Evolutionary conservation across 2,329 filamentous ascomycete genomes (phyloP), one percentile per base, ranked within the genome.

Genomic region (Akanthomyces dipterigenus): DNA sequence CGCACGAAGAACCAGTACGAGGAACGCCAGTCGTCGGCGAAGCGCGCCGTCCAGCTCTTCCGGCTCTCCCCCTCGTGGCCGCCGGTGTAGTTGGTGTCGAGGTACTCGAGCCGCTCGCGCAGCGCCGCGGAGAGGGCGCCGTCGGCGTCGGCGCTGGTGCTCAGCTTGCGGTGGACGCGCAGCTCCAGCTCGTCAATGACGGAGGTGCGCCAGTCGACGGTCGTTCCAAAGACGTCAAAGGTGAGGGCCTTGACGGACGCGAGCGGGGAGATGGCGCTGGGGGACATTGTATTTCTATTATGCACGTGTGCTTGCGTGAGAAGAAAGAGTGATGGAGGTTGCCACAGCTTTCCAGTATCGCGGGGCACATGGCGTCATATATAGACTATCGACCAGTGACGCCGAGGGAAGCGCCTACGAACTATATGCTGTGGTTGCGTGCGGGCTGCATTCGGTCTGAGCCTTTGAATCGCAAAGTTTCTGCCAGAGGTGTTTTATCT

Each of bases 181-280:
- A 77, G 69, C 26, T 75, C 71, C 53, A 95, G 80, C 59, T 84
- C 82, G 9, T 79, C 75, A 16, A 80, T 83, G 22, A 95, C 84
- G 2, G 85, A 84, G 43, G 78, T 78, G 61, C 89, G 87, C 89
- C 90, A 93, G 77, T 93, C 82, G 50, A 95, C 90, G 64, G 88
- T 85, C 1, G 91, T 95, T 66, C 89, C 89, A 72, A 93, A 92
- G 67, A 91, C 83, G 74, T 92, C 89, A 69, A 91, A 91, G 59
- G 87, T 80, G 38, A 92, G 77, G 8, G 83, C 88, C 65, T 85
- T 84, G 64, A 83, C 67, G 31, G 68, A 63, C 26, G 65, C 53
- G 16, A 75, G 66, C 2, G 71, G 69, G 0, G 69, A 67, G 1
- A 65, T 24, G 26, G 63, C 57, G 43, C 63, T 63, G 9, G 71